Evolutionary conservation across 495 filamentous ascomycete species (phyloP).

Genomic region (Tuber calosporum): DNA sequence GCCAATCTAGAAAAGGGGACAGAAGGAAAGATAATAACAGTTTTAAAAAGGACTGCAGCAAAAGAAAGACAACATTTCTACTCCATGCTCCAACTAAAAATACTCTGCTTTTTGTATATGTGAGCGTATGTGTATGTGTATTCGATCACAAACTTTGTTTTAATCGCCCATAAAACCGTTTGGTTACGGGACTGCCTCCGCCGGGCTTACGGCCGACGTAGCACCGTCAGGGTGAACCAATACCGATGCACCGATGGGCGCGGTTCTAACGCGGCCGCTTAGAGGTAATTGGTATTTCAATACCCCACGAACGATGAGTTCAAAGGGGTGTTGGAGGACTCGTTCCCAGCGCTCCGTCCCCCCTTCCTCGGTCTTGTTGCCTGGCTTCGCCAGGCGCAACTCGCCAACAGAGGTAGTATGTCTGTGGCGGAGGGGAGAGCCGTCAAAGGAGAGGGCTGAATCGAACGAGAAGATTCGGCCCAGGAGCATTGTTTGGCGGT

Average conservation of each 20-base stretch:
- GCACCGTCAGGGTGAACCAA: conserved; percentile 36
- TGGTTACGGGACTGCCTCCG: background rate
- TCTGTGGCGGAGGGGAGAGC: conserved; percentile 68
- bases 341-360: conserved; percentile 87
- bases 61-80: background rate
- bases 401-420: conserved; percentile 66
- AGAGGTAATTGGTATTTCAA: conserved; percentile 84
- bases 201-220: conserved; percentile 20
- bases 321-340: conserved; percentile 82
- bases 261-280: conserved; percentile 56
- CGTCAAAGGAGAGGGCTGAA: conserved; percentile 76
- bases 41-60: background rate
- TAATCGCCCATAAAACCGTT: conserved; percentile 25
- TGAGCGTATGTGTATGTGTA: too few relatives aligned
- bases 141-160: conserved; percentile 16
- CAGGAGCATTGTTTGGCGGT: conserved; percentile 76
- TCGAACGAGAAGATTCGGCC: conserved; percentile 82
- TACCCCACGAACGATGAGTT: conserved; percentile 80
- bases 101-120: background rate
- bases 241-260: conserved; percentile 36
- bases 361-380: conserved; percentile 79
- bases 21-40: conserved; percentile 13
- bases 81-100: conserved; percentile 7
- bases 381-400: conserved; percentile 69
- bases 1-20: conserved; percentile 22